Evolutionary conservation across 495 filamentous ascomycete genomes (phyloP).

Genomic region (Trichoderma gamsii): DNA sequence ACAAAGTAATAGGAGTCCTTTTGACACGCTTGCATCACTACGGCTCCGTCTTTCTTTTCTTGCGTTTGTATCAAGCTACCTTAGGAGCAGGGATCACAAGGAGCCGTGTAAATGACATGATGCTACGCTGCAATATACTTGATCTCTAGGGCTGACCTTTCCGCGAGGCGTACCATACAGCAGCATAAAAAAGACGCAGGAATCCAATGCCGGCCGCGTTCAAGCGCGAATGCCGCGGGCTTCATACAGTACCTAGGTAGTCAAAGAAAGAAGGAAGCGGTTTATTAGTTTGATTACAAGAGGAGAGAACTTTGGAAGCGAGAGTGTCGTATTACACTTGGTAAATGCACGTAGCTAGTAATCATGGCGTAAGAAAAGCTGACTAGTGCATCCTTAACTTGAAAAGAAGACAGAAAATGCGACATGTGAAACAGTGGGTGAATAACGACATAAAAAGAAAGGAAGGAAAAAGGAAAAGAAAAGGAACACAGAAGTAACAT

Average conservation of each 20-base stretch:
- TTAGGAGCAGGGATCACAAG: too few species aligned
- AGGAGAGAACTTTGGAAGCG: neutral
- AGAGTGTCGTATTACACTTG: neutral
- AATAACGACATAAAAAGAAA: neutral
- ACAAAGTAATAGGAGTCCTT: too few species aligned
- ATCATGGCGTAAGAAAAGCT: neutral
- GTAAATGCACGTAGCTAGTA: neutral
- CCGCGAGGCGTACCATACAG: too few species aligned
- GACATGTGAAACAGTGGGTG: neutral
- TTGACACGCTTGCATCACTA: too few species aligned
- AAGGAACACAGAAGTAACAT: neutral
- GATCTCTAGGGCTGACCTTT: too few species aligned
- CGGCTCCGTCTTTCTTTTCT: too few species aligned
- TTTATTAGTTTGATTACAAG: neutral
- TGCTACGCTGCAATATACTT: too few species aligned
- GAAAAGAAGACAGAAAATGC: neutral
- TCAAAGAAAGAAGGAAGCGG: neutral
- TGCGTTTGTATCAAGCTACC: too few species aligned
- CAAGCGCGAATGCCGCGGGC: neutral
- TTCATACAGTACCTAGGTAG: neutral
- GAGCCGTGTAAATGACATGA: too few species aligned
- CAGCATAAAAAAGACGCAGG: too few species aligned
- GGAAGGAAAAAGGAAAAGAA: neutral
- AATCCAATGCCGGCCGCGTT: too few species aligned
- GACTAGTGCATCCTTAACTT: neutral